Conservation (phyloP, 2,329 filamentous ascomycete species). For the Exophiala mesophila region DNA sequence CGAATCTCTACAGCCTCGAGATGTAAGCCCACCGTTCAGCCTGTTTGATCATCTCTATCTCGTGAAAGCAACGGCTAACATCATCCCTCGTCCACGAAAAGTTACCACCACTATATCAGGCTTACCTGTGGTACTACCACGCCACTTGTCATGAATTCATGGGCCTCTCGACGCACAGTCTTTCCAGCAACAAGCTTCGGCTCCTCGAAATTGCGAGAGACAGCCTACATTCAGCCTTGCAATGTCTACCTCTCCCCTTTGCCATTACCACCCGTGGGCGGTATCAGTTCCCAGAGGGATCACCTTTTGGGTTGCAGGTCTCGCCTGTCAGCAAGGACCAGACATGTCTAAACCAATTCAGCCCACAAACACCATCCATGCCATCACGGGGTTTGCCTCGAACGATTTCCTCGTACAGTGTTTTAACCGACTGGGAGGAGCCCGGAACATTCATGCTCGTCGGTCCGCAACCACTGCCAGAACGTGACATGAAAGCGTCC, state of each 20-base stretch:
- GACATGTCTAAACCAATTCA: not conserved
- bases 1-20: slow-evolving; percentile 14
- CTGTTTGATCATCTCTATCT: not conserved
- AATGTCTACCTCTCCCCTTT: slow-evolving; percentile 20
- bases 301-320: slow-evolving; percentile 2
- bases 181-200: slow-evolving; percentile 22
- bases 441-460: too few species aligned
- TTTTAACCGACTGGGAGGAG: too few species aligned
- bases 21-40: slow-evolving; percentile 2
- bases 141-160: slow-evolving; percentile 25
- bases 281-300: slow-evolving; percentile 12
- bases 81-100: slow-evolving; percentile 4
- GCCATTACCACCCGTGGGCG: slow-evolving; percentile 8
- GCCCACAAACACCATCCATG: not conserved
- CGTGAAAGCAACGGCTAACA: not conserved
- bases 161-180: slow-evolving; percentile 24
- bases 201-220: slow-evolving; percentile 22
- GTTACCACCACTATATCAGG: slow-evolving; percentile 22
- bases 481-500: too few species aligned
- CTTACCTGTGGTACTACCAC: slow-evolving; percentile 26
- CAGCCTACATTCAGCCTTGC: slow-evolving; percentile 17
- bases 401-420: not conserved
- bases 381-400: not conserved
- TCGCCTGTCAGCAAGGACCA: not conserved
- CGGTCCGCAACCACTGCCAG: too few species aligned